These are phyloP conservation scores for Aureobasidium melanogenum DNA, from an alignment of 2,329 filamentous ascomycete genomes.

Conservation along the genomic window DNA sequence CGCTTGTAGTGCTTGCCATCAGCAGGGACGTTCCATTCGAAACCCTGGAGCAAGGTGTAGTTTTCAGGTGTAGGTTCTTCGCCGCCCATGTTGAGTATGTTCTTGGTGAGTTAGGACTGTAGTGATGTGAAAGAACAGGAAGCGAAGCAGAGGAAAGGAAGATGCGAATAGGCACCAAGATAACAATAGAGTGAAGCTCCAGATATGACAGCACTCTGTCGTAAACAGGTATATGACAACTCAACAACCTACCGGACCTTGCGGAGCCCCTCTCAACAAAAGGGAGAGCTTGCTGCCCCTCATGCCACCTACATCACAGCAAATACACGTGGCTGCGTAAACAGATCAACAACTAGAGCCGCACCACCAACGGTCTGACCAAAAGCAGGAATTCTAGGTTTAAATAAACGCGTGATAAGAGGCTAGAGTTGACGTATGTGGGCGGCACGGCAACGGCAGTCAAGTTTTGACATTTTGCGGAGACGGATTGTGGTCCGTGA, in stretches of 20 bases:
- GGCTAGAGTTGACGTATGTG: not conserved
- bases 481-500: not conserved
- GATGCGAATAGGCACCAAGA: not conserved
- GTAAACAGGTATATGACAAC: not conserved
- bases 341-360: not conserved
- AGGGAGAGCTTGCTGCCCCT: not conserved
- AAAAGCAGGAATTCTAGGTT: not conserved
- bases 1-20: constrained; percentile 56
- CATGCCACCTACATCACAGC: not conserved
- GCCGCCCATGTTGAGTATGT: constrained; percentile 8
- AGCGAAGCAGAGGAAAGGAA: not conserved
- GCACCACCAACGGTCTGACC: not conserved
- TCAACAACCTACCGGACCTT: not conserved
- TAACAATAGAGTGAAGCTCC: not conserved
- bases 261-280: not conserved
- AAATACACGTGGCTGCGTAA: not conserved
- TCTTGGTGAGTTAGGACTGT: too few relatives aligned
- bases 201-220: not conserved
- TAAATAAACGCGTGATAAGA: not conserved
- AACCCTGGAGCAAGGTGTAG: constrained; percentile 55
- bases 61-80: constrained; percentile 20
- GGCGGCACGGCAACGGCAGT: not conserved
- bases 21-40: constrained; percentile 61
- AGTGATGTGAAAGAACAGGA: not conserved
- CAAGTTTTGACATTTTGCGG: not conserved